Evolutionary conservation across 140 eudicot genomes (phyloP).

Genomic region (Oenanthe javanica): DNA sequence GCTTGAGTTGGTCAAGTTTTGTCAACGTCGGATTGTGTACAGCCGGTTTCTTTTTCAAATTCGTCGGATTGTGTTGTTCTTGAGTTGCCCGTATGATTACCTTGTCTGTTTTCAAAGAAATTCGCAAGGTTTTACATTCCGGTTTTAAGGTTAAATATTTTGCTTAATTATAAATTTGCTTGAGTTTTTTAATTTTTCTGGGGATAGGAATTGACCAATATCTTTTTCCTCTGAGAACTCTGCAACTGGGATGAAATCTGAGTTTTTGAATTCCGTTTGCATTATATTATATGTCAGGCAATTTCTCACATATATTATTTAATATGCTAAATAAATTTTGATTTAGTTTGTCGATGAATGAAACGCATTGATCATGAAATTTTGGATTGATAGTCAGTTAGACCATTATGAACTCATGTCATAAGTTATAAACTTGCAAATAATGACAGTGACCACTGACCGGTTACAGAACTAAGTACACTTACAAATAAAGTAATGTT

Average conservation of each 20-base stretch:
- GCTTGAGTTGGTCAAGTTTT: too few relatives aligned
- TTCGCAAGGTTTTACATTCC: background rate
- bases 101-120: slow-evolving; percentile 31
- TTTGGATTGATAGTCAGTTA: background rate
- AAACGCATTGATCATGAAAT: background rate
- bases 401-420: background rate
- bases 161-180: background rate
- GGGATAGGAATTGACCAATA: background rate
- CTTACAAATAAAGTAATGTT: background rate
- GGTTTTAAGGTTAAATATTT: background rate
- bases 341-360: background rate
- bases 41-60: too few relatives aligned
- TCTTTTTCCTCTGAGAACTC: background rate
- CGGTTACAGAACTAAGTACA: background rate
- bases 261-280: background rate
- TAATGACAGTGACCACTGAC: background rate
- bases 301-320: background rate
- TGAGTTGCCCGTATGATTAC: too few relatives aligned
- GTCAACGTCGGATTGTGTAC: too few relatives aligned
- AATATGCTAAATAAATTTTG: background rate
- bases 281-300: background rate
- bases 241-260: background rate
- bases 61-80: too few relatives aligned
- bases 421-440: background rate
- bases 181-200: background rate